These are phyloP conservation scores for Aspergillus conjunctus DNA, from an alignment of 495 filamentous ascomycete species.

Conservation along the genomic window DNA sequence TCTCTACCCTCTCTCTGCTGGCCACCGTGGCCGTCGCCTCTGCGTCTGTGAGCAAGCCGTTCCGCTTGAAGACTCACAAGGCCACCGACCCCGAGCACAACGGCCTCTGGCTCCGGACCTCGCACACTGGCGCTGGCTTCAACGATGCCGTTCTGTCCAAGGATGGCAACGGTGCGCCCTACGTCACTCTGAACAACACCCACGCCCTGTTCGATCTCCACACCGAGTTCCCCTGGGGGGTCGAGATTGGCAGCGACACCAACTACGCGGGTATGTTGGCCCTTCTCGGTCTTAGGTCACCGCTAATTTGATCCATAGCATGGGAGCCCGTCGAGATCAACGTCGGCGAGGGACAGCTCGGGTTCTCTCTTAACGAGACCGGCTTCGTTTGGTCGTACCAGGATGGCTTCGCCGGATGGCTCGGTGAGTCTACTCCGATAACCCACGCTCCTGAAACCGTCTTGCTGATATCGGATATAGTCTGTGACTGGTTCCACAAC, in stretches of 20 bases:
- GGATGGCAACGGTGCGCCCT: neutral
- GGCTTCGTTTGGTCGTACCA: conserved; percentile 1
- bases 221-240: conserved; percentile 4
- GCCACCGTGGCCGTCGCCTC: neutral
- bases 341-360: neutral
- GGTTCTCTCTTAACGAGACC: neutral
- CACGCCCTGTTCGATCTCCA: neutral
- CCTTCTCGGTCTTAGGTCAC: neutral
- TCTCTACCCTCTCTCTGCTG: no score
- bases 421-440: neutral
- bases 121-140: conserved; percentile 2
- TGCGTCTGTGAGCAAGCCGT: no score
- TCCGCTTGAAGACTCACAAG: neutral
- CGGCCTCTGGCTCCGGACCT: conserved; percentile 3
- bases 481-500: conserved; percentile 6
- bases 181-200: neutral
- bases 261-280: neutral
- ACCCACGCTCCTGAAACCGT: no score
- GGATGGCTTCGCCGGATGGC: conserved; percentile 1
- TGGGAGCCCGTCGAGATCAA: conserved; percentile 8
- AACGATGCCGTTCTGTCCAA: neutral
- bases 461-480: neutral
- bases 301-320: neutral
- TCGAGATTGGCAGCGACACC: neutral
- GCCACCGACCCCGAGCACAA: conserved; percentile 1